These are phyloP conservation scores for Alternaria triticimaculans DNA, from an alignment of 2,329 filamentous ascomycete species.

Conservation along the genomic window DNA sequence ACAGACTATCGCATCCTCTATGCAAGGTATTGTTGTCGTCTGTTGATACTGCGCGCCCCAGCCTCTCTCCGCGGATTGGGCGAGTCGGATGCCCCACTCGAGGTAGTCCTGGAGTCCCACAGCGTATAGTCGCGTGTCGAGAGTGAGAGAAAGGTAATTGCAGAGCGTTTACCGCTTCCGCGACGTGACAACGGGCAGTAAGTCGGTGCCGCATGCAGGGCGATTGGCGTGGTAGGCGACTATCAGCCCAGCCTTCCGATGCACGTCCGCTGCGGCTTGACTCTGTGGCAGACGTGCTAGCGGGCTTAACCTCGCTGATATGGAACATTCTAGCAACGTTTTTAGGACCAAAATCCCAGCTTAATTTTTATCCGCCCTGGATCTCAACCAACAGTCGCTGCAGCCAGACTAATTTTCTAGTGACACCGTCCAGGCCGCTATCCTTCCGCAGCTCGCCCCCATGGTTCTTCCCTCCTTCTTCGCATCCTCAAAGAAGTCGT, in stretches of 20 bases:
- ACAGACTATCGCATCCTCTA: conserved; percentile 5
- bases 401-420: conserved; percentile 38
- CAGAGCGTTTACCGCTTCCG: background rate
- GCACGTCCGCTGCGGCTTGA: conserved; percentile 30
- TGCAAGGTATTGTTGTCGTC: conserved; percentile 28
- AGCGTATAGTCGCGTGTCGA: background rate
- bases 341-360: conserved; percentile 24
- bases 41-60: conserved; percentile 36
- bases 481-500: conserved; percentile 46
- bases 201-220: background rate
- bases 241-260: conserved; percentile 31
- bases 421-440: conserved; percentile 35
- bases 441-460: conserved; percentile 29
- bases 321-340: conserved; percentile 46
- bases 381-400: conserved; percentile 38
- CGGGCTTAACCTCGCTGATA: conserved; percentile 23
- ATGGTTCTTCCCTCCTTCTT: conserved; percentile 50
- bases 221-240: conserved; percentile 17
- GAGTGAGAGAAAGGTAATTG: background rate
- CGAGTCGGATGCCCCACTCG: background rate
- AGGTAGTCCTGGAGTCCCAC: background rate
- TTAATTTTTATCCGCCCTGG: conserved; percentile 34
- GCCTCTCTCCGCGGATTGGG: conserved; percentile 33
- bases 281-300: conserved; percentile 21
- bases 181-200: background rate